phyloP scores from a whole-genome alignment of 306 rosid genomes.

The Echinosophora koreensis region DNA sequence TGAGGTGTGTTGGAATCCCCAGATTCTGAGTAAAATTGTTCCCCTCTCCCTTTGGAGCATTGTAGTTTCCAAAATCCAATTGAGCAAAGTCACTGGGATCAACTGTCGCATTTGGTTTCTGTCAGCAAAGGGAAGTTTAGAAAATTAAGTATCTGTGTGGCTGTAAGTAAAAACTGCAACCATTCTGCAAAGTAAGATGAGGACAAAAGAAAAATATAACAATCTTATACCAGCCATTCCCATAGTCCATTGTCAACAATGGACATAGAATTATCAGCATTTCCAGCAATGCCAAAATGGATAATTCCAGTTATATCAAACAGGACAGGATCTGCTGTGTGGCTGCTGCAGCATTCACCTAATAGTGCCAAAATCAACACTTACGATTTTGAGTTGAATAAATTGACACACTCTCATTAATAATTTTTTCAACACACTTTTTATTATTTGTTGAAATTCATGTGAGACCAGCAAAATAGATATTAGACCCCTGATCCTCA shows the following conservation, averaged over 20 bases:
- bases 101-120: slow-evolving; percentile 52
- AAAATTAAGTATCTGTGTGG: not conserved
- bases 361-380: no score
- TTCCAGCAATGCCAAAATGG: slow-evolving; percentile 67
- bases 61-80: slow-evolving; percentile 49
- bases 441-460: no score
- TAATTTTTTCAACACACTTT: no score
- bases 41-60: slow-evolving; percentile 50
- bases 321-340: slow-evolving; percentile 60
- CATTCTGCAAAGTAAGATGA: not conserved
- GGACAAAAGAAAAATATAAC: not conserved
- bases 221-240: slow-evolving; percentile 56
- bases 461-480: no score
- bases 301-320: slow-evolving; percentile 57
- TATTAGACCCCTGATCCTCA: no score
- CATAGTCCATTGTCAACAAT: slow-evolving; percentile 57
- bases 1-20: slow-evolving; percentile 42
- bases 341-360: no score
- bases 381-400: no score
- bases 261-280: slow-evolving; percentile 56
- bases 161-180: not conserved
- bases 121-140: not conserved
- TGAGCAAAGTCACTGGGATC: slow-evolving; percentile 32
- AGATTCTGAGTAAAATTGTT: slow-evolving; percentile 42
- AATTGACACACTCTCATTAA: no score